Evolutionary conservation across 495 filamentous ascomycete species (phyloP), one percentile per base, ranked within the genome.

Genomic region (Penicillium soppii): DNA sequence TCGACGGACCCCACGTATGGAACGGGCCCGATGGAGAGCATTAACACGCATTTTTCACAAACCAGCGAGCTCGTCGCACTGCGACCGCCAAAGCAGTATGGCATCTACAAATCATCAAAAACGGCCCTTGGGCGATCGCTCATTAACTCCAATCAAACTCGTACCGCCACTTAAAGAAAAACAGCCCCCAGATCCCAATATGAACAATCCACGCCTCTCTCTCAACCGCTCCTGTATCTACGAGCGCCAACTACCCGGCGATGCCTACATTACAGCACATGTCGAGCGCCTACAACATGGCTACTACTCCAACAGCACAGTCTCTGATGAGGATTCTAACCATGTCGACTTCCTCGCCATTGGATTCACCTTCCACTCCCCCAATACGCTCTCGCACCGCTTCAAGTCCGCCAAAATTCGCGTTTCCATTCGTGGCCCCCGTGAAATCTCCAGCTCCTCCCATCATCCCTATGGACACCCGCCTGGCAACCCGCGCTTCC

Each of bases 241-340:
- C 43, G 78, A 81, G 52, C 74, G 76, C 17, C 64, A 53, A 8
- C 70, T 80, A 5, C 76, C 76, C 0, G 73, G 76, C 6, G 63
- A 74, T 27, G 72, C 77, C n/a, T 78, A 77, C 50, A 71, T 79
- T 47, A 77, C 75, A 1, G 77, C 73, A 0, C 74, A 80, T 37
- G 68, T 77, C 23, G 69, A 76, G 40, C 74, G 78, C 1, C 69
- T 80, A 7, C 78, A 81, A 52, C 74, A 78, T 59, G 78, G 77
- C 15, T 75, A 59, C 50, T 81, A 76, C 56, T 62, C 70, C 16
- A 75, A 62, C 41, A 38, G 61, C 0, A 61, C 63, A 2, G 67
- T 78, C 0, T 74, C 75, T 9, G 74, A 76, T 33, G 42, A 52
- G 4, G 63, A 68, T 36, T 60, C 70, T n/a, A 57, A 73, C 26